These are phyloP conservation scores for Artomyces pyxidatus DNA, from an alignment of 768 basidiomycete genomes.

Conservation along the genomic window DNA sequence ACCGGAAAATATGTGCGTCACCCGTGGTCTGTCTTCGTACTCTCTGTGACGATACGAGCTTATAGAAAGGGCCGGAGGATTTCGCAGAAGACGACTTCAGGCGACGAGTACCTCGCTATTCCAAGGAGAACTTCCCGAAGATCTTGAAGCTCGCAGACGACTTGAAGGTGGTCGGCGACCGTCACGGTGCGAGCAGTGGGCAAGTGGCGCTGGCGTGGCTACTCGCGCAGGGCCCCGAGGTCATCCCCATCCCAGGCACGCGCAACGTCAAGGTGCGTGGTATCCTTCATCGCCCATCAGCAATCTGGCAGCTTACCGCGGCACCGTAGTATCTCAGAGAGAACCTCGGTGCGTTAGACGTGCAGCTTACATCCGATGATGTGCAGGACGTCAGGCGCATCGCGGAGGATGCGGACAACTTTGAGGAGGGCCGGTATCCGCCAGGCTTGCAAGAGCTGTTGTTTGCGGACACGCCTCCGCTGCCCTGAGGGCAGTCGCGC, in stretches of 20 bases:
- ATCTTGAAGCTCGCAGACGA: constrained; percentile 31
- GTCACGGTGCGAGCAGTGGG: constrained; percentile 28
- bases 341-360: constrained; percentile 4
- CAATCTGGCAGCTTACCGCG: neutral
- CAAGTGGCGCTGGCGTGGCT: constrained; percentile 36
- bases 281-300: neutral
- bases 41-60: no score
- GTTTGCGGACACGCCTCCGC: constrained; percentile 2
- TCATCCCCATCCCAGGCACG: constrained; percentile 22
- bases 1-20: constrained; percentile 43
- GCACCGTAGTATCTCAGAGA: constrained; percentile 29
- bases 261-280: constrained; percentile 25
- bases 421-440: constrained; percentile 8
- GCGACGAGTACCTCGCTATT: constrained; percentile 18
- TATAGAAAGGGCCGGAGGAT: constrained; percentile 19
- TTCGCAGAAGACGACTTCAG: constrained; percentile 23
- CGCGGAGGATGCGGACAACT: constrained; percentile 4
- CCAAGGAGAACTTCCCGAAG: constrained; percentile 36
- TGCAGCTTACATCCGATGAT: constrained; percentile 6
- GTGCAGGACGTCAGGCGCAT: constrained; percentile 7
- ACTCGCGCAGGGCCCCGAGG: constrained; percentile 23
- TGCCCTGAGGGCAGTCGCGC: no score
- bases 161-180: constrained; percentile 25
- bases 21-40: no score
- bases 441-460: neutral